Evolutionary conservation across 805 yeast genomes (phyloP), one percentile per base, ranked within the genome.

Genomic region (Candida chilensis): DNA sequence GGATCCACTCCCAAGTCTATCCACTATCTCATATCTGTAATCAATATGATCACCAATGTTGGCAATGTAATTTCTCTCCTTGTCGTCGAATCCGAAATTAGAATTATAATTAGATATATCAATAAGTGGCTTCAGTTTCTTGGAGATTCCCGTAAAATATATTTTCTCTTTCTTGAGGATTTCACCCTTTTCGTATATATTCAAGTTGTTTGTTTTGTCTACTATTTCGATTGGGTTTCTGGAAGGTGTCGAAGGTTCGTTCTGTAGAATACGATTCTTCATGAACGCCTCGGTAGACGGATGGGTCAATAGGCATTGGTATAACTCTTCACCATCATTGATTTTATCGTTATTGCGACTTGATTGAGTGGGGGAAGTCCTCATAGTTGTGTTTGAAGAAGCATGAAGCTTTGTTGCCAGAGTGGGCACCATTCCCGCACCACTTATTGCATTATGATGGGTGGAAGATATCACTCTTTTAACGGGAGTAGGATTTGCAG

Each of bases 11-110:
- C 95, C 95, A 8, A 85, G 60, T 1, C 61, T 50, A 2, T 60
- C 50, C 14, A 70, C 30, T 4, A 84, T 73, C 39, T 81, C 76
- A 45, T 78, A 86, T 17, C 94, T 54, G 48, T 76, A 85, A 32
- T 78, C 78, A 26, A 85, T 69, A 39, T 85, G 95, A 45, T 84
- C 95, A 8, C 78, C 74, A 1, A 49, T 46, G 0, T 60, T 42
- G 1, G 72, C 59, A 5, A 58, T 55, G 42, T 81, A 78, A 44
- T 83, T 81, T 3, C 84, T 81, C 9, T 68, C 54, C 8, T 50
- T 48, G 45, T 84, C 92, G 46, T 83, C 94, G 49, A 78, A 82
- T 0, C 87, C 88, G 54, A 71, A 74, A 50, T 78, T 78, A 28
- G 52, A 48, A 15, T 46, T 53, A 32, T 48, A 56, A 38, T 61